Base-by-base conservation (phyloP, 208 protist genomes). In the Balamuthia mandrillaris region DNA sequence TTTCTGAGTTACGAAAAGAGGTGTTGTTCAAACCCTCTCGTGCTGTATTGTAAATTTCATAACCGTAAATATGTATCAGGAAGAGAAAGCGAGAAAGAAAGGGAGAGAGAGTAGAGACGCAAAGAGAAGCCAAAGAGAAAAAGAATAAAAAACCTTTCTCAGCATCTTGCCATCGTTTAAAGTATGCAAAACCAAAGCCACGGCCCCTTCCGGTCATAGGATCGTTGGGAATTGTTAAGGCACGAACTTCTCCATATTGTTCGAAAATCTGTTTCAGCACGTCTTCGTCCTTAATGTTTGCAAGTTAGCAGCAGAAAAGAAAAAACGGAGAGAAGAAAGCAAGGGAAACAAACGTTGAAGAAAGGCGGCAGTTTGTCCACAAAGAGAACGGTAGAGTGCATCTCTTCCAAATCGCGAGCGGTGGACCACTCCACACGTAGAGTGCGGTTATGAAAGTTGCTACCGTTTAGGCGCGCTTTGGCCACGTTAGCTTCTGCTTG, bases 311-410 rank as follows among this genome's bases (percentile, higher is more conserved):
- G 24, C 37, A 21, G 37, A 24, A 24, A 37, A 63, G 9, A 35
- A 37, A 37, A 10, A 33, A 3, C 35, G 24, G 61, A 7, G n/a
- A 18, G 24, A 7, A 70, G 35, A 37, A n/a, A 70, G 31, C 16
- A 37, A 70, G 65, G 41, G 7, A 18, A 24, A 54, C 47, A 24
- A 24, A 54, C 58, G 52, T 54, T 37, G 18, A 31, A 14, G 31
- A 1, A 2, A 54, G 47, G 47, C 47, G 66, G 66, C 7, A 75
- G 66, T 31, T 75, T 75, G 27, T 75, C 66, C 6, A 75, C 41
- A 33, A 75, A 75, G 16, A 75, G 66, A 24, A 75, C 66, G 41
- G 66, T 16, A 6, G 66, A 75, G n/a, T 75, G 66, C 10, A 75
- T n/a, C 41, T 75, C 66, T 24, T 75, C 66, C 42, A 75, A 44